A percentile compares a stretch with the other conserved stretches of the same genome.
Evolutionary conservation across 257 asterid species (phyloP).

Genomic region (Rubia yunnanensis): DNA sequence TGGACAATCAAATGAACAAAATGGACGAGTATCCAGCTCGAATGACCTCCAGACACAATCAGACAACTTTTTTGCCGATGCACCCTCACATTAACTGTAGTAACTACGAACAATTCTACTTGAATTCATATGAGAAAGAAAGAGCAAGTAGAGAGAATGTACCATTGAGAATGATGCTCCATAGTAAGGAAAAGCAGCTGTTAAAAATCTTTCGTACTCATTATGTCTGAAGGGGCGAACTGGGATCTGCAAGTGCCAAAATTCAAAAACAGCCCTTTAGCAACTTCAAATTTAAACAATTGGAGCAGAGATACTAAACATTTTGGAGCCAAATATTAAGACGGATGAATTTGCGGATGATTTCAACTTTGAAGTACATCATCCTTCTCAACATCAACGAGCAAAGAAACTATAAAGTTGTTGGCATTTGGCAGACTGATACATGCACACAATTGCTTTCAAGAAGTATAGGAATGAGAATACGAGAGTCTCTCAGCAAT

Average conservation of each 20-base stretch:
- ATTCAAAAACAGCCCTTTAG: background rate
- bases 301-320: no score
- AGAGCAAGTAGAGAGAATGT: constrained; percentile 8
- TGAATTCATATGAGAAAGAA: background rate
- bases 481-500: background rate
- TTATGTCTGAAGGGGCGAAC: constrained; percentile 92
- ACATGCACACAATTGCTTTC: background rate
- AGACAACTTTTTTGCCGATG: no score
- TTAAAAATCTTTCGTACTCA: constrained; percentile 80
- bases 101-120: background rate
- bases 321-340: background rate
- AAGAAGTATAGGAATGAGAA: background rate
- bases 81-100: background rate
- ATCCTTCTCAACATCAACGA: background rate
- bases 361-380: background rate
- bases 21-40: background rate
- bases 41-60: no score
- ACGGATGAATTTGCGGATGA: background rate
- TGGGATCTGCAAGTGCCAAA: constrained; percentile 58
- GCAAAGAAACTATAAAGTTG: background rate
- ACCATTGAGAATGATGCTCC: constrained; percentile 88
- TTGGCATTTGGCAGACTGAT: background rate
- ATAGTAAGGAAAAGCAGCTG: constrained; percentile 82
- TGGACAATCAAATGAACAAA: background rate
- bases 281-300: background rate